Evolutionary conservation across 2,329 filamentous ascomycete species (phyloP), one percentile per base, ranked within the genome.

Genomic region (Hymenotorrendiella dingleyae): DNA sequence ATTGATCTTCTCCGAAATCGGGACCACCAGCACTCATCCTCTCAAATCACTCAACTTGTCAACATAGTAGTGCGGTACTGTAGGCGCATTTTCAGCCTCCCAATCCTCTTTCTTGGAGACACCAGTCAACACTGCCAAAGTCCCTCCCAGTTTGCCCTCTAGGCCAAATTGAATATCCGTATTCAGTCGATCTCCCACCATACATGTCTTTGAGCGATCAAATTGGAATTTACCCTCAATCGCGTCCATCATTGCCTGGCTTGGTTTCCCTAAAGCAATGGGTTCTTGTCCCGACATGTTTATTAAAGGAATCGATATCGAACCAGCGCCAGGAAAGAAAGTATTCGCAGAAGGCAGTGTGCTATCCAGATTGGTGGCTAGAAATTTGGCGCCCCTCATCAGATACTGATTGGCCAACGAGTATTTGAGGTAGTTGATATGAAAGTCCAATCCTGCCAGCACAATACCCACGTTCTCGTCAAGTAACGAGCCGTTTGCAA

Each of bases 191-290:
- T 98, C 93, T 6, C 93, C 93, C 32, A 98, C 78, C 93, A 98
- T 98, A 67, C 93, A 97, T 1, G 93, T 86, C 54, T 80, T 80
- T 47, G 74, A 78, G 27, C 90, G 78, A 63, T 97, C 82, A 41
- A 98, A 84, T 54, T 85, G 75, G 64, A 97, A 96, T 66, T 94
- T 95, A 45, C 91, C 91, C 70, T 97, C 91, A 44, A 98, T 85
- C 3, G 93, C 89, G 64, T 97, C 91, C 91, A 98, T 95, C 93
- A 98, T 98, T 4, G 91, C 91, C 69, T 95, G 89, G 62, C 88
- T 95, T 3, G 93, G 93, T 69, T 98, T 98, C 1, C 93, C 93
- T 29, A 97, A 69, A 3, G 86, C 81, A 23, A 88, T 66, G 1
- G 93, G 91, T 56, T 84, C 73, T 61, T 78, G 67, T 3, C 74